Evolutionary conservation across 1,284 basidiomycete species (phyloP).

Genomic region (Sporisorium graminicola): DNA sequence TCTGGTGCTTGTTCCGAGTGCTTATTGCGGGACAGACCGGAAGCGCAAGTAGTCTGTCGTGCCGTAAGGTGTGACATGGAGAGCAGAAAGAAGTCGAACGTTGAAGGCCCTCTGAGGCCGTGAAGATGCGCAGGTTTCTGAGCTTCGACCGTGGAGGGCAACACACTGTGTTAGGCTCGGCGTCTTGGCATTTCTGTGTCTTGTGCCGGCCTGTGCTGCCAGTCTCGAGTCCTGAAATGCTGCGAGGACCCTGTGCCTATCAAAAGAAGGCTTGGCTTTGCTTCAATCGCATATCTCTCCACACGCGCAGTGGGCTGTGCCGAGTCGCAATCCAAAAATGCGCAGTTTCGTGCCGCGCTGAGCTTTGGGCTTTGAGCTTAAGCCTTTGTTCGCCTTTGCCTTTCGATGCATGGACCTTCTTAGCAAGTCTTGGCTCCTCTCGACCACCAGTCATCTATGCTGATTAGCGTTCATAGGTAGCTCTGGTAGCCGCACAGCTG

Average conservation of each 20-base stretch:
- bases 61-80: too few species aligned
- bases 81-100: too few species aligned
- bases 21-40: too few species aligned
- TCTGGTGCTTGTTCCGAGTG: too few species aligned
- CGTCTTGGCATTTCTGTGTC: not conserved
- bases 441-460: not conserved
- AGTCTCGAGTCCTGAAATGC: not conserved
- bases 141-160: not conserved
- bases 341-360: not conserved
- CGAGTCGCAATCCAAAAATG: conserved; percentile 1
- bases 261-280: conserved; percentile 3
- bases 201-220: not conserved
- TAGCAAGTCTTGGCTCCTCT: not conserved
- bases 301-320: conserved; percentile 6
- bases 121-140: too few species aligned
- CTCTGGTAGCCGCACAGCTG: not conserved
- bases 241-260: conserved; percentile 4
- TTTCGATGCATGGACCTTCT: not conserved
- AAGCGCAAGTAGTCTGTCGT: not conserved
- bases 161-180: not conserved
- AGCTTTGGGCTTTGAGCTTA: not conserved
- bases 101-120: too few species aligned
- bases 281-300: not conserved
- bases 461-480: not conserved
- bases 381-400: not conserved